A percentile compares a stretch with the other conserved stretches of the same genome.
Evolutionary conservation across 305 asterid genomes (phyloP).

Genomic region (Fraxinus angustifolia): DNA sequence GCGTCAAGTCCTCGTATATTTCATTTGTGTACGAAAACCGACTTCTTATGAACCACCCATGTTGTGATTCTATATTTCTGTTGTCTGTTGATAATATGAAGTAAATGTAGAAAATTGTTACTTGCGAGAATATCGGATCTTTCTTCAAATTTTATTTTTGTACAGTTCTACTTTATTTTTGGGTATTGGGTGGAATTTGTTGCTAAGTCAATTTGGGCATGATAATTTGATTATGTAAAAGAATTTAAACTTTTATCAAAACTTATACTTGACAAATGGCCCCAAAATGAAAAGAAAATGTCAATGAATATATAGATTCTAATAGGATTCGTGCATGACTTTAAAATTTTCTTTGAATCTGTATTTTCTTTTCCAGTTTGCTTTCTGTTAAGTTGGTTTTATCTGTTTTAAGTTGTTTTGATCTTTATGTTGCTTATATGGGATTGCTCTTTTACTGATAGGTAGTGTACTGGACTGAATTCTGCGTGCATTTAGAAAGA

Average conservation of each 20-base stretch:
- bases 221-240: not conserved
- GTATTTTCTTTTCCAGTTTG: not conserved
- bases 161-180: not conserved
- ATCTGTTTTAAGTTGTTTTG: not conserved
- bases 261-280: not conserved
- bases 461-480: not conserved
- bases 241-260: not conserved
- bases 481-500: not conserved
- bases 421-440: not conserved
- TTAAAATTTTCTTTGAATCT: not conserved
- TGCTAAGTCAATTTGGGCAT: not conserved
- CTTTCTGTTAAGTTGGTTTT: not conserved
- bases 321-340: not conserved
- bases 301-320: not conserved
- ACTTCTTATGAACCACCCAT: not conserved
- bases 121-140: not conserved
- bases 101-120: not conserved
- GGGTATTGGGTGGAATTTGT: not conserved
- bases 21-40: not conserved
- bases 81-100: not conserved
- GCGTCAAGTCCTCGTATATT: not conserved
- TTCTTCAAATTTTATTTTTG: not conserved
- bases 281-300: not conserved
- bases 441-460: not conserved
- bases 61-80: not conserved